These are phyloP conservation scores for Clathrus columnatus DNA, from an alignment of 768 basidiomycete genomes.

Conservation along the genomic window DNA sequence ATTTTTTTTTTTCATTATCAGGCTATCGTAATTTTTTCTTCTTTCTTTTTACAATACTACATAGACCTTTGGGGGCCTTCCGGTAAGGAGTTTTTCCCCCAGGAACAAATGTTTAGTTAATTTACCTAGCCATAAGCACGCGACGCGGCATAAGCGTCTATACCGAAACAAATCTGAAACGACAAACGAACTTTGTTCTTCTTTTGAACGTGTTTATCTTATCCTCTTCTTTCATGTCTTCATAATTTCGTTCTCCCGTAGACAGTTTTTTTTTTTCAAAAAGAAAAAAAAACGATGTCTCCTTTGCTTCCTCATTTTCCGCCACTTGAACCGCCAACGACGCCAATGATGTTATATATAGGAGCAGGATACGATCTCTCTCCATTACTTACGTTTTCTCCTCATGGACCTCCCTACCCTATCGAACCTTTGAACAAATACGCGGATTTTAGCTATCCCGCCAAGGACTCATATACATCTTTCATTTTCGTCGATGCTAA, in stretches of 20 bases:
- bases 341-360: constrained; percentile 7
- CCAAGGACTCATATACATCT: constrained; percentile 5
- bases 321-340: neutral
- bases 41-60: too few species aligned
- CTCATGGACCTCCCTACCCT: neutral
- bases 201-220: too few species aligned
- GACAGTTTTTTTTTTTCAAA: neutral
- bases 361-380: constrained; percentile 11
- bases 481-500: constrained; percentile 10
- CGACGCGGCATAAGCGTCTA: too few species aligned
- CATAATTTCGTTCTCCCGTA: neutral
- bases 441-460: neutral
- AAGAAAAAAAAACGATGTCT: neutral
- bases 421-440: neutral
- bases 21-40: too few species aligned
- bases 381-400: constrained; percentile 6
- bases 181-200: too few species aligned
- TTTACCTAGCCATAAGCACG: too few species aligned
- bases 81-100: too few species aligned
- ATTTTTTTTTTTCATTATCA: too few species aligned
- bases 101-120: too few species aligned
- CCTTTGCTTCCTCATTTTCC: neutral
- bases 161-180: too few species aligned
- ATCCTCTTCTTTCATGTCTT: too few species aligned
- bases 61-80: too few species aligned